Evolutionary conservation across 805 yeast genomes (phyloP), one percentile per base, ranked within the genome.

Genomic region (Cyberlindnera subsufficiens): DNA sequence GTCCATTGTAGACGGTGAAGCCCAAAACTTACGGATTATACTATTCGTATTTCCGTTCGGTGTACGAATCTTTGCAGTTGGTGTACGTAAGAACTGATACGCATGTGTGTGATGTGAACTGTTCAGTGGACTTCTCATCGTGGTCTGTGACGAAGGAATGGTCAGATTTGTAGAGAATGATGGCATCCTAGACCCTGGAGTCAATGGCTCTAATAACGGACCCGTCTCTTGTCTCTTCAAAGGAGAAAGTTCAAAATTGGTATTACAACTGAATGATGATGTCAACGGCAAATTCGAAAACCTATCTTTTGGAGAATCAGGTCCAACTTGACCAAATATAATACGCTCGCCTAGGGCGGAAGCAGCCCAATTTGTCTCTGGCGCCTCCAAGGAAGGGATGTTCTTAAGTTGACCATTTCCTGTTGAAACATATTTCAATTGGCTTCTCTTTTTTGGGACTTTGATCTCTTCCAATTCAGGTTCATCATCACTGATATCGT

Each of bases 161-260:
- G 39, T 40, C n/a, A 40, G 10, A 3, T 35, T 30, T 3, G 44
- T 32, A 1, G 50, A 30, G 34, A 46, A 53, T 9, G 58, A 46
- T 7, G 51, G 52, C 8, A 47, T 25, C 37, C 54, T 47, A n/a
- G 60, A 53, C 5, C 69, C 75, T 14, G 85, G 86, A 5, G 85
- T 77, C 39, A 78, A 60, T 13, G 87, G 86, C 58, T 79, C 85
- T 38, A 80, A 63, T 35, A 80, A 61, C 6, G 86, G 86, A 2
- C 86, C 86, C 4, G 83, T 75, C 44, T 77, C 82, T 43, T 70
- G 68, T 6, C 74, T 65, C 47, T 77, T 68, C 36, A 78, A 55
- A 8, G 87, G 87, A 19, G 82, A 77, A 17, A 81, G 59, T 53
- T 81, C 86, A 48, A 80, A 71, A 54, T 75, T 80, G 20, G 83